Percentiles rank a stretch among this genome's conserved stretches.
phyloP scores from a whole-genome alignment of 2,329 filamentous ascomycete genomes.

The Fusarium agapanthi region DNA sequence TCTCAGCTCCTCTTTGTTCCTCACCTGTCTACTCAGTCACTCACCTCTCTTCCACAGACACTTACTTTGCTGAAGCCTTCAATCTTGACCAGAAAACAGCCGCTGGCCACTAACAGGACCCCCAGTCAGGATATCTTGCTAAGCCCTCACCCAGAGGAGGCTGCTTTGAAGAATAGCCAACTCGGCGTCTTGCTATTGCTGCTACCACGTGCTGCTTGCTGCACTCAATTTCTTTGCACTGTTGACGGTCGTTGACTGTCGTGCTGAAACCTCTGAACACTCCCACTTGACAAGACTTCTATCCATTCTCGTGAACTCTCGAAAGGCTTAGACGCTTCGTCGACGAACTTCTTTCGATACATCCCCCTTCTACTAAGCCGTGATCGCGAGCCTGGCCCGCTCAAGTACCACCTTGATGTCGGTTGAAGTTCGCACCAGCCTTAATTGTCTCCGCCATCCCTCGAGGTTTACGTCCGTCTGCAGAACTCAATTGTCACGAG shows the following conservation, averaged over 20 bases:
- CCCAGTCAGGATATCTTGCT: slow-evolving; percentile 38
- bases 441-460: slow-evolving; percentile 65
- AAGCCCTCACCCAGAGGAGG: slow-evolving; percentile 29
- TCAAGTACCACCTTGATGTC: slow-evolving; percentile 64
- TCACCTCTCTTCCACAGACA: neutral
- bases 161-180: slow-evolving; percentile 40
- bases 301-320: slow-evolving; percentile 6
- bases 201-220: slow-evolving; percentile 35
- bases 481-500: slow-evolving; percentile 62
- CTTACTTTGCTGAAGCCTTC: slow-evolving; percentile 17
- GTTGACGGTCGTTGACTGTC: slow-evolving; percentile 10
- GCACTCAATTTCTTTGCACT: slow-evolving; percentile 7
- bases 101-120: slow-evolving; percentile 33
- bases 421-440: slow-evolving; percentile 65
- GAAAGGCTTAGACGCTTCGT: slow-evolving; percentile 2
- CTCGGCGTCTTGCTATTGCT: slow-evolving; percentile 39
- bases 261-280: slow-evolving; percentile 2
- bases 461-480: slow-evolving; percentile 66
- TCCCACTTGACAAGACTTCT: slow-evolving; percentile 1
- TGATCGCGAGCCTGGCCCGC: slow-evolving; percentile 42
- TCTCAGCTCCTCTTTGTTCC: slow-evolving; percentile 3
- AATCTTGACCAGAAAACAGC: slow-evolving; percentile 25
- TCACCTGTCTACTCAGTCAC: slow-evolving; percentile 5
- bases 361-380: slow-evolving; percentile 17
- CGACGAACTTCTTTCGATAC: slow-evolving; percentile 14